Base-by-base conservation (phyloP, 768 basidiomycete genomes). In the Cantharellus anzutake region DNA sequence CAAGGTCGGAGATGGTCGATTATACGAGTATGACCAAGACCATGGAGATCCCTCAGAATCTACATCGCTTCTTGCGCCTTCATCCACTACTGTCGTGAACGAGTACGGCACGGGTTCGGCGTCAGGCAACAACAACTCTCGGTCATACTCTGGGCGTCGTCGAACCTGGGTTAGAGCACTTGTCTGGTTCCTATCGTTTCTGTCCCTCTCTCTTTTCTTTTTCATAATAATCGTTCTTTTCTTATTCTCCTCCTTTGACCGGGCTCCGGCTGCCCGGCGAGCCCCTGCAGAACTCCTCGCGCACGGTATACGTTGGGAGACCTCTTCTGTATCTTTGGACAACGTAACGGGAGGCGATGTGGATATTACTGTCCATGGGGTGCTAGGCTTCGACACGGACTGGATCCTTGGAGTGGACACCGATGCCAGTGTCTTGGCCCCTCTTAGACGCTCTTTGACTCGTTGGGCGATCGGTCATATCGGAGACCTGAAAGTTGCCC, bases 351-450 rank as follows among this genome's bases (percentile, higher is more conserved):
- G 29, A 3, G 56, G 51, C 40, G 41, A 34, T 5, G 7, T 63
- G 20, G 29, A 39, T 3, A n/a, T 63, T 3, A 37, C 38, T 20
- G 50, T 63, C 38, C 42, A 58, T 5, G 61, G 61, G 11, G 42
- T 39, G 7, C 56, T 62, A 4, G 61, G 62, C 3, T 52, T 63
- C 39, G 57, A 63, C 37, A 60, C 62, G 38, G 62, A 63, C 7
- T 63, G 62, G 62, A 42, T 63, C 5, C 52, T 63, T 40, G 62
- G 60, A 0, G 42, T 63, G n/a, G 61, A 62, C 34, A 11, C 52
- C 56, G 29, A n/a, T 3, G 57, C 35, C 52, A 40, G 20, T 44
- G 61, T 5, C 4, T 20, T 5, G 2, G 16, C 5, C 50, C 55
- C 5, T 7, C 48, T 29, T 16, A 60, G 62, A 35, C 61, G 51